A percentile compares a stretch with the other conserved stretches of the same genome.
phyloP scores from a whole-genome alignment of 441 rosid genomes.

The Pelargonium australe region DNA sequence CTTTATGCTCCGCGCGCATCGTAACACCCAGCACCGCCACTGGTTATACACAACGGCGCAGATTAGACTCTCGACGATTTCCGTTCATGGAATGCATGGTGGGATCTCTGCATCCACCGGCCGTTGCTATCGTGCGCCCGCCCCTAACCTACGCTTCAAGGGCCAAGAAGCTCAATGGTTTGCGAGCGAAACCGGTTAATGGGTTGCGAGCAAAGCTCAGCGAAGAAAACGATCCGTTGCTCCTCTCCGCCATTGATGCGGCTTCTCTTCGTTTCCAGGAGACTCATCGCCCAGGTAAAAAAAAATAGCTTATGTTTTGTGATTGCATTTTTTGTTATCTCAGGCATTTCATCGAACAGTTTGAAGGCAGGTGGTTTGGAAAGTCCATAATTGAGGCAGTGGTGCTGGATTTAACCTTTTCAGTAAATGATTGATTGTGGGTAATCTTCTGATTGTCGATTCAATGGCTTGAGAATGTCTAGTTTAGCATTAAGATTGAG shows the following conservation, averaged over 20 bases:
- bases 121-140: slow-evolving; percentile 13
- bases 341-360: too few species aligned
- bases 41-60: too few species aligned
- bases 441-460: neutral
- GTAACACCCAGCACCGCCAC: neutral
- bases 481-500: too few species aligned
- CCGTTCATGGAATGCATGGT: neutral
- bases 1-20: neutral
- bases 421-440: neutral
- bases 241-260: slow-evolving; percentile 48
- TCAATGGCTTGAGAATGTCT: too few species aligned
- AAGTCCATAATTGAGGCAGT: neutral
- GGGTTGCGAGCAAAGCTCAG: slow-evolving; percentile 34
- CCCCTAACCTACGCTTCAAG: slow-evolving; percentile 16
- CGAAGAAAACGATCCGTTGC: slow-evolving; percentile 51
- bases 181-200: neutral
- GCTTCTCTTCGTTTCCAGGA: slow-evolving; percentile 84
- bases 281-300: slow-evolving; percentile 64
- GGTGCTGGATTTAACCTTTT: neutral
- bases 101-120: neutral
- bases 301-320: too few species aligned
- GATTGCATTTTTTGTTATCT: too few species aligned
- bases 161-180: slow-evolving; percentile 13
- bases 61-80: neutral
- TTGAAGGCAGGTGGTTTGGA: too few species aligned